These are phyloP conservation scores for Apiotrichum sp. DNA, from an alignment of 1,284 basidiomycete genomes.

Conservation along the genomic window DNA sequence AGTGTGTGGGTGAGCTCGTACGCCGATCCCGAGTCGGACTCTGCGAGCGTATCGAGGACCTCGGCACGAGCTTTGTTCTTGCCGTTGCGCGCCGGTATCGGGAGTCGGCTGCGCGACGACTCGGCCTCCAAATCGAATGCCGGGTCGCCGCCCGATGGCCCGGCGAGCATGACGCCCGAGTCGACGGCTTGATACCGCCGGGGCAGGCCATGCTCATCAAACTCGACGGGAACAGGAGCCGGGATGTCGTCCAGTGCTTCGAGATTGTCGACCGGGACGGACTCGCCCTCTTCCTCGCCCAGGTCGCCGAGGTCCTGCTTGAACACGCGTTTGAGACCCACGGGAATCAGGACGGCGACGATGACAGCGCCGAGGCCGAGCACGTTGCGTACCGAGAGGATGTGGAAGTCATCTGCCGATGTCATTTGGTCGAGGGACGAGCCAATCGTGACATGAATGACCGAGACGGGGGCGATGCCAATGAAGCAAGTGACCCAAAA, in stretches of 20 bases:
- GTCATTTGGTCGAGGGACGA: slow-evolving; percentile 93
- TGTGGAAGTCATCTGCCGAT: slow-evolving; percentile 79
- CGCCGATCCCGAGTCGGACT: background rate
- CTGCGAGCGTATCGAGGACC: background rate
- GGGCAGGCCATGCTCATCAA: slow-evolving; percentile 21
- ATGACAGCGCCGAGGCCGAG: slow-evolving; percentile 74
- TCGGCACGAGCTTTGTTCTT: background rate
- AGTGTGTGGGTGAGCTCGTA: slow-evolving; percentile 7
- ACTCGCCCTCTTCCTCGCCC: slow-evolving; percentile 24
- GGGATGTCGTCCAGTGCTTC: slow-evolving; percentile 18
- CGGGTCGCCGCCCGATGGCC: slow-evolving; percentile 9
- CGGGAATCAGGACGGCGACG: slow-evolving; percentile 84
- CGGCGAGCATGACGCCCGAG: slow-evolving; percentile 35
- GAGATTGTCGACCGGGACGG: slow-evolving; percentile 7
- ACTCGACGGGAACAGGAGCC: slow-evolving; percentile 11
- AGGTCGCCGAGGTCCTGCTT: slow-evolving; percentile 43
- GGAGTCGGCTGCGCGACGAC: background rate
- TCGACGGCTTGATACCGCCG: slow-evolving; percentile 37
- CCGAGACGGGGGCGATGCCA: slow-evolving; percentile 82
- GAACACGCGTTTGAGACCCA: slow-evolving; percentile 60
- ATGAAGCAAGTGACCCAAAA: slow-evolving; percentile 91
- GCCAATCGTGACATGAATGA: slow-evolving; percentile 95
- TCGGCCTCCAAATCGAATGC: slow-evolving; percentile 1
- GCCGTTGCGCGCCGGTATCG: background rate
- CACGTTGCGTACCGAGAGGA: slow-evolving; percentile 82